Conservation (phyloP, 768 basidiomycete genomes). For the Termitomyces titanicus region DNA sequence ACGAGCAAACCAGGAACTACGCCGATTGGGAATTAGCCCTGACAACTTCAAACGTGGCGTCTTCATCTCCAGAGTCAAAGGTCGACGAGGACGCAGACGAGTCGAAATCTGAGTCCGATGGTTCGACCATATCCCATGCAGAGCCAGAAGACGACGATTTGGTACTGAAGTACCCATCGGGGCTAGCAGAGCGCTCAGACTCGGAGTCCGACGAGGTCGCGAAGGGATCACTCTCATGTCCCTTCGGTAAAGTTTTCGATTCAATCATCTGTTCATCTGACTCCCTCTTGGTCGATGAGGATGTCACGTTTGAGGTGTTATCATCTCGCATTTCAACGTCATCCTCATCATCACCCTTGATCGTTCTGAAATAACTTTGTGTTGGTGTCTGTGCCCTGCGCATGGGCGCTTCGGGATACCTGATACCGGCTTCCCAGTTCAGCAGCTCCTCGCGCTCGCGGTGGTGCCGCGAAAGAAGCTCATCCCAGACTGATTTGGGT, state of each 20-base stretch:
- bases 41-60: background rate
- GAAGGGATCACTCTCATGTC: background rate
- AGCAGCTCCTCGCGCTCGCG: constrained; percentile 54
- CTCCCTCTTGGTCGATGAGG: background rate
- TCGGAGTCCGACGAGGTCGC: constrained; percentile 3
- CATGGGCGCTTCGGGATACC: background rate
- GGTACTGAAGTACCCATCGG: background rate
- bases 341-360: background rate
- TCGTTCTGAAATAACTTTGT: background rate
- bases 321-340: background rate
- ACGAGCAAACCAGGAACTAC: too few relatives aligned
- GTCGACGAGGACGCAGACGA: background rate
- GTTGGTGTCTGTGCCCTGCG: constrained; percentile 7
- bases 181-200: background rate
- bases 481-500: constrained; percentile 54
- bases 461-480: constrained; percentile 54
- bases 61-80: background rate
- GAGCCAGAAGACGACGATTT: constrained; percentile 2
- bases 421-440: constrained; percentile 39
- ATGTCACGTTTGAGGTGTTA: background rate
- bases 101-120: constrained; percentile 5
- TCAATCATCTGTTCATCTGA: background rate
- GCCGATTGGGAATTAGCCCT: background rate
- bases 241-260: background rate
- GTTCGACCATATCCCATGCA: constrained; percentile 8